Percentiles rank a stretch among this genome's conserved stretches.
Evolutionary conservation across 2,329 filamentous ascomycete species (phyloP).

Genomic region (Beauveria pseudobassiana): DNA sequence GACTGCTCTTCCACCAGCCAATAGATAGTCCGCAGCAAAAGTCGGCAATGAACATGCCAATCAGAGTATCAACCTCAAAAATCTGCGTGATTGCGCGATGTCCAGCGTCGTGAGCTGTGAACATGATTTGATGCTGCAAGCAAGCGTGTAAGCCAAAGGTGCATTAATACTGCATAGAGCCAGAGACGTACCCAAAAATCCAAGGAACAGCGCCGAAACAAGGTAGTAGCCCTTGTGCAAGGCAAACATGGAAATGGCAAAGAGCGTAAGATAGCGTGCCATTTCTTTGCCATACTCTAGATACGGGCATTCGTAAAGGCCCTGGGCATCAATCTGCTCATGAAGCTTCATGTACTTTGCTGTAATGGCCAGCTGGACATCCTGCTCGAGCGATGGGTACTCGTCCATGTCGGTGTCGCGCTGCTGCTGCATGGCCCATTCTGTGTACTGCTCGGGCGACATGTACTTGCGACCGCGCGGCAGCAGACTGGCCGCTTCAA

Average conservation of each 20-base stretch:
- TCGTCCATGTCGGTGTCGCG: conserved; percentile 25
- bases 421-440: conserved; percentile 28
- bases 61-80: conserved; percentile 50
- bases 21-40: conserved; percentile 60
- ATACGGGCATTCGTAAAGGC: conserved; percentile 53
- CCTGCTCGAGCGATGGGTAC: conserved; percentile 47
- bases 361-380: conserved; percentile 47
- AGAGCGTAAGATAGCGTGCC: conserved; percentile 45
- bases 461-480: conserved; percentile 8
- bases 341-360: conserved; percentile 50
- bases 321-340: conserved; percentile 43
- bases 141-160: conserved; percentile 13
- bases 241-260: conserved; percentile 37
- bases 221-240: conserved; percentile 47
- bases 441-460: conserved; percentile 23
- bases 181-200: conserved; percentile 42
- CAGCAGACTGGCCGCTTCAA: neutral
- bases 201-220: conserved; percentile 50
- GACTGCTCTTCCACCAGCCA: conserved; percentile 63
- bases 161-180: neutral
- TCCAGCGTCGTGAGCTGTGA: conserved; percentile 58
- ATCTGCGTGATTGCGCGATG: conserved; percentile 55
- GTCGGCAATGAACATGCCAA: conserved; percentile 56
- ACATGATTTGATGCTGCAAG: conserved; percentile 58
- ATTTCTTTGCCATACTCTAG: conserved; percentile 51